Evolutionary conservation across 805 yeast genomes (phyloP), one percentile per base, ranked within the genome.

Genomic region (Candida endomychidarum): DNA sequence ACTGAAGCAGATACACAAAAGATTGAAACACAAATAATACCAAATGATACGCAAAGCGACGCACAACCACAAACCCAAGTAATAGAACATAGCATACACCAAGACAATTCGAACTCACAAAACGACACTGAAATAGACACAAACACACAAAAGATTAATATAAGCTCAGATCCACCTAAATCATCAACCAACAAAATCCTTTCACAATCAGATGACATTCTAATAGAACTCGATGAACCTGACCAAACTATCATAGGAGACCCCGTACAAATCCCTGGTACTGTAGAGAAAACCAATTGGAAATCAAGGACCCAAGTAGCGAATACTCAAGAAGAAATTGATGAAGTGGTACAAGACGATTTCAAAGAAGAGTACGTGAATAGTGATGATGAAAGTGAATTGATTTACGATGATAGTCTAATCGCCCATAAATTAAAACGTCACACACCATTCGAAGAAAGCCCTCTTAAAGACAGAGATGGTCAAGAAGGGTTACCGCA

Each of bases 241-340:
- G 26, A 36, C 10, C 25, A 36, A 32, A 32, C 35, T 8, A 20
- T 20, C 8, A 10, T 9, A 4, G 10, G 11, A 6, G 24, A 38
- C 29, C 38, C 39, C 2, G 43, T 54, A 2, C 54, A 53, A 38
- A 55, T 53, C 11, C 58, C 60, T 8, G 51, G 50, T 16, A 54
- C 59, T 1, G 47, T 43, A 2, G 56, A 56, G 34, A 42, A 40
- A 22, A 33, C 31, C 7, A 18, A 12, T 12, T 10, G 11, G 11
- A 18, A 11, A 24, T 47, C 65, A n/a, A 51, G 61, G 6, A 47
- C 48, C 5, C 72, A 68, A 41, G 74, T 68, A 1, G 16, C 47
- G 1, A 56, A 56, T 38, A 56, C 63, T 7, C 61, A 57, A 40
- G 63, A 58, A 36, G 44, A 37, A 16, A 5, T 19, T 21, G 43